These are phyloP conservation scores for Corchorus capsularis DNA, from an alignment of 345 rosid genomes.

Conservation along the genomic window DNA sequence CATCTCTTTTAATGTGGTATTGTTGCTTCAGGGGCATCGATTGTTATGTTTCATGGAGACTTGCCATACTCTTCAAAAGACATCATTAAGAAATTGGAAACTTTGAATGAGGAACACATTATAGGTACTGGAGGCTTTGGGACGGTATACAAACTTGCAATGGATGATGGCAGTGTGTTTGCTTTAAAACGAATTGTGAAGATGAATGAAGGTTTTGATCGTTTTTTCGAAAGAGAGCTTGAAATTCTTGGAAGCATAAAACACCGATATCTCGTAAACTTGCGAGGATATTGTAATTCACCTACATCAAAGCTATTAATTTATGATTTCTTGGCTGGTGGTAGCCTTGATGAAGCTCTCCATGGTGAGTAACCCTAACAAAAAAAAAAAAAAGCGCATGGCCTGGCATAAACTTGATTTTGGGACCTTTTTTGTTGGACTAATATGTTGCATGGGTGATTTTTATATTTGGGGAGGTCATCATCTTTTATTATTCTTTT, in stretches of 20 bases:
- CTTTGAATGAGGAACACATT: constrained; percentile 79
- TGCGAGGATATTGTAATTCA: constrained; percentile 96
- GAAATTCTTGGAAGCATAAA: constrained; percentile 99
- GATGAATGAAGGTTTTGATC: constrained; percentile 90
- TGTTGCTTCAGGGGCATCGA: constrained; percentile 77
- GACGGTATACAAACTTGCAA: constrained; percentile 88
- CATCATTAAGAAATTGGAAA: constrained; percentile 86
- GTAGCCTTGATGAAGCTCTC: constrained; percentile 96
- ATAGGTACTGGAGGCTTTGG: constrained; percentile 98
- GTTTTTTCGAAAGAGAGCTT: constrained; percentile 96
- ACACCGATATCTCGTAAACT: constrained; percentile 89
- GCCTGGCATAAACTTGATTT: neutral
- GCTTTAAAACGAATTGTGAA: constrained; percentile 88
- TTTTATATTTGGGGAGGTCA: constrained; percentile 2
- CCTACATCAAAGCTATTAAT: constrained; percentile 85
- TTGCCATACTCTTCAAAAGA: constrained; percentile 95
- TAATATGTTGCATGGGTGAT: neutral
- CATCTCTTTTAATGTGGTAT: constrained; percentile 15
- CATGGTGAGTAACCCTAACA: constrained; percentile 58
- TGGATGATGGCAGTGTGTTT: constrained; percentile 95
- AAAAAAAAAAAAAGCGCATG: neutral
- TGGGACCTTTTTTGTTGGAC: neutral
- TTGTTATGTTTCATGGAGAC: constrained; percentile 98
- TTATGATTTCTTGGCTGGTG: constrained; percentile 93
- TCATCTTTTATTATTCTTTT: constrained; percentile 16